A percentile compares a stretch with the other conserved stretches of the same genome.
These are phyloP conservation scores for Rhodotorula graminis DNA, from an alignment of 768 basidiomycete species.

Conservation along the genomic window DNA sequence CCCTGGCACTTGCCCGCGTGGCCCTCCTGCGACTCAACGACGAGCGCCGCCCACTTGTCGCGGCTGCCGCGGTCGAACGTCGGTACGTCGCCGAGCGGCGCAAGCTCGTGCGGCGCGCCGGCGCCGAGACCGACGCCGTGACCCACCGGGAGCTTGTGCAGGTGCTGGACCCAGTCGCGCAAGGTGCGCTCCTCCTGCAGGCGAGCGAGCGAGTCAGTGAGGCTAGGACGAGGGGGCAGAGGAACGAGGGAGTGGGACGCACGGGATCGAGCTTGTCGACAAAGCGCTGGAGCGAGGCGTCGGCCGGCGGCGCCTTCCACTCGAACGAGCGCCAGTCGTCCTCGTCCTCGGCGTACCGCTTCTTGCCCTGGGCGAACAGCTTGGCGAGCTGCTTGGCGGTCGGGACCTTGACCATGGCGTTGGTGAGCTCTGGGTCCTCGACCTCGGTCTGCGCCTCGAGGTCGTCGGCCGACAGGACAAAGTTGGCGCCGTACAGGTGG, in stretches of 20 bases:
- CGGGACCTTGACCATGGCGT: constrained; percentile 25
- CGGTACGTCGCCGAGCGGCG: neutral
- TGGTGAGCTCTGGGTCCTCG: constrained; percentile 19
- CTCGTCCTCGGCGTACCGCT: constrained; percentile 10
- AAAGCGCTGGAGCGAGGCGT: constrained; percentile 4
- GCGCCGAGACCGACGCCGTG: constrained; percentile 19
- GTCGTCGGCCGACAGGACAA: constrained; percentile 8
- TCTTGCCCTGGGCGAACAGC: constrained; percentile 11
- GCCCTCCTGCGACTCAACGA: constrained; percentile 10
- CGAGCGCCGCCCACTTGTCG: constrained; percentile 18
- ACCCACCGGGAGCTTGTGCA: neutral
- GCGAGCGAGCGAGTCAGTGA: neutral
- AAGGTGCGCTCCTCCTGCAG: constrained; percentile 22
- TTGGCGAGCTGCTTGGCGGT: constrained; percentile 14
- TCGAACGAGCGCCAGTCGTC: constrained; percentile 15
- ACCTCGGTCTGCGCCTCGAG: constrained; percentile 1
- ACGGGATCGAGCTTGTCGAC: constrained; percentile 11
- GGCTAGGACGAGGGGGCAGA: neutral
- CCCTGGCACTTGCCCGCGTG: constrained; percentile 27
- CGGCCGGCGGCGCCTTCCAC: constrained; percentile 21
- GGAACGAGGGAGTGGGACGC: neutral
- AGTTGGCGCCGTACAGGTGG: constrained; percentile 34
- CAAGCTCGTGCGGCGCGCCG: neutral
- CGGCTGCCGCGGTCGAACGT: constrained; percentile 13
- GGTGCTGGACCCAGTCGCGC: constrained; percentile 20